These are phyloP conservation scores for Flaveria bidentis DNA, from an alignment of 129 eudicot genomes.

Conservation along the genomic window DNA sequence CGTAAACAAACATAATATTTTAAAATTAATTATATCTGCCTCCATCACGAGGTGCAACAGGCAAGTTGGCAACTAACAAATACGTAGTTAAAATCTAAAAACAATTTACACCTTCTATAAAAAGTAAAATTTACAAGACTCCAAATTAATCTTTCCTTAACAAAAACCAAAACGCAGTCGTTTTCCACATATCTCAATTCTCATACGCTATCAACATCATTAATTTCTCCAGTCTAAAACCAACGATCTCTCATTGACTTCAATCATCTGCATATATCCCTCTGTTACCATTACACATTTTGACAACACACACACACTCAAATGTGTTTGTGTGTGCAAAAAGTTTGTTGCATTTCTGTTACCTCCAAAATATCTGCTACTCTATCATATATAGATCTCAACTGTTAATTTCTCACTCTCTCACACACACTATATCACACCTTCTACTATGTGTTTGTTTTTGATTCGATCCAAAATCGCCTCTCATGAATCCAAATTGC, in stretches of 20 bases:
- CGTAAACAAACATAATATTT: too few relatives aligned
- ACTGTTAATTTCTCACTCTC: constrained; percentile 5
- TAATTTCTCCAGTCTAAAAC: constrained; percentile 19
- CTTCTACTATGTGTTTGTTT: constrained; percentile 21
- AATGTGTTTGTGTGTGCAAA: constrained; percentile 32
- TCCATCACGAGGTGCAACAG: too few relatives aligned
- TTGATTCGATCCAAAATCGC: constrained; percentile 27
- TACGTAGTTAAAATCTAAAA: too few relatives aligned
- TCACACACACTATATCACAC: constrained; percentile 13
- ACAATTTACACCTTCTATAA: not conserved
- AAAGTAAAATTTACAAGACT: constrained; percentile 1
- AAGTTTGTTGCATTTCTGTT: constrained; percentile 30
- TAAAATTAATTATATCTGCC: too few relatives aligned
- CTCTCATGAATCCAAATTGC: constrained; percentile 30
- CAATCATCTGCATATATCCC: not conserved
- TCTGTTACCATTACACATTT: constrained; percentile 12
- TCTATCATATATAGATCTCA: constrained; percentile 27
- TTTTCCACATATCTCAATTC: not conserved
- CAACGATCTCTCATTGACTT: constrained; percentile 35
- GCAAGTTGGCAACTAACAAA: too few relatives aligned
- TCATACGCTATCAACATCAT: constrained; percentile 15
- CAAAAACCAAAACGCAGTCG: constrained; percentile 19
- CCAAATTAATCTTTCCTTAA: constrained; percentile 22
- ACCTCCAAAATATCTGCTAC: constrained; percentile 26
- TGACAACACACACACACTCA: constrained; percentile 22